Conservation (phyloP, 371 early-diverging fungal genomes). For the Mortierella sp. region DNA sequence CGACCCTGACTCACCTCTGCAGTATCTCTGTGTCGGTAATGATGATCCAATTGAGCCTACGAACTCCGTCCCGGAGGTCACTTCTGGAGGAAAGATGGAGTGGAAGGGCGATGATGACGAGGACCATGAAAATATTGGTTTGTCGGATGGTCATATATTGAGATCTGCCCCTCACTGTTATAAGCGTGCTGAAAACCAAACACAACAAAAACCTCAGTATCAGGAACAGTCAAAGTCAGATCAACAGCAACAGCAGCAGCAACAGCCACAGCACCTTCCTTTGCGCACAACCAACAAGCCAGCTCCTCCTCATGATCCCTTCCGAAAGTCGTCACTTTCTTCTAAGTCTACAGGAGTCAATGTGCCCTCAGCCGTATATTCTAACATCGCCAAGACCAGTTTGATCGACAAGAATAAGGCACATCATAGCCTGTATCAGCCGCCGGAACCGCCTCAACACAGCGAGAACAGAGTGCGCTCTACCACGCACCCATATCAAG, state of each 20-base stretch:
- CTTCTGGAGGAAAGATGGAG: slow-evolving; percentile 10
- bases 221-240: slow-evolving; percentile 10
- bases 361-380: too few species aligned
- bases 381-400: too few species aligned
- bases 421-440: slow-evolving; percentile 28
- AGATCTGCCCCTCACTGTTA: slow-evolving; percentile 17
- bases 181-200: background rate
- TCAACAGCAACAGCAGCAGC: slow-evolving; percentile 8
- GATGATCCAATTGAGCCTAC: slow-evolving; percentile 9
- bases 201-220: background rate
- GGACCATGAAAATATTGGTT: background rate
- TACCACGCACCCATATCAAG: background rate
- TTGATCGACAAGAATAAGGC: too few species aligned
- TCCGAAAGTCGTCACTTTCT: slow-evolving; percentile 25
- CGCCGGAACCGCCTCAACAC: slow-evolving; percentile 20
- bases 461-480: slow-evolving; percentile 3
- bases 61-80: background rate
- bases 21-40: slow-evolving; percentile 24
- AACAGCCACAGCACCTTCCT: slow-evolving; percentile 21
- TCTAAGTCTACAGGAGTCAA: slow-evolving; percentile 3
- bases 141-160: slow-evolving; percentile 8
- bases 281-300: slow-evolving; percentile 45
- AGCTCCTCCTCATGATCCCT: slow-evolving; percentile 45
- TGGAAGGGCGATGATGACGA: background rate
- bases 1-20: slow-evolving; percentile 32